Evolutionary conservation across 2,329 filamentous ascomycete genomes (phyloP).

Genomic region (Pleoardoris graminearum): DNA sequence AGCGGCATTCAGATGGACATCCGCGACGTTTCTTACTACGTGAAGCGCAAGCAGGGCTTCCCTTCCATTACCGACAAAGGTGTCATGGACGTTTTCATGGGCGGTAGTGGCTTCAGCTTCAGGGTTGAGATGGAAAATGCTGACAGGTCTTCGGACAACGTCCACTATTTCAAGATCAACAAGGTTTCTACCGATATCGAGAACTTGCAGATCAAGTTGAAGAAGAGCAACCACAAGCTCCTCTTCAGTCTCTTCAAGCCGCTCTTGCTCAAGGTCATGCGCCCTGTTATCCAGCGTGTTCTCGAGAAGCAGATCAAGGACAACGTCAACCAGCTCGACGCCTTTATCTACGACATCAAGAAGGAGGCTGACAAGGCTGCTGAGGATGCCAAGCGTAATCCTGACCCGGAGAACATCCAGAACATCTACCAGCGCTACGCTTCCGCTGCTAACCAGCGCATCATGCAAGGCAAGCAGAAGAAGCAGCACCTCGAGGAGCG

Average conservation of each 20-base stretch:
- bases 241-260: slow-evolving; percentile 88
- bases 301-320: slow-evolving; percentile 89
- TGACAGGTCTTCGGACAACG: slow-evolving; percentile 67
- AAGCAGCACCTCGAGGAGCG: slow-evolving; percentile 58
- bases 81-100: slow-evolving; percentile 84
- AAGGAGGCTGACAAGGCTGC: slow-evolving; percentile 76
- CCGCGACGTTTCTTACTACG: slow-evolving; percentile 77
- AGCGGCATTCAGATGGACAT: slow-evolving; percentile 93
- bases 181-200: slow-evolving; percentile 83
- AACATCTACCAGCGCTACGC: slow-evolving; percentile 89
- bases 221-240: slow-evolving; percentile 93
- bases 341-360: slow-evolving; percentile 75
- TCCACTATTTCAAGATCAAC: slow-evolving; percentile 93
- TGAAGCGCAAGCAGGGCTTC: slow-evolving; percentile 94
- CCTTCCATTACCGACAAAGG: slow-evolving; percentile 84
- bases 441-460: slow-evolving; percentile 71
- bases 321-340: slow-evolving; percentile 74
- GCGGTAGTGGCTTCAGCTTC: slow-evolving; percentile 86
- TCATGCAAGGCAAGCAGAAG: slow-evolving; percentile 78
- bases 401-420: slow-evolving; percentile 70
- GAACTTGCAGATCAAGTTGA: slow-evolving; percentile 82
- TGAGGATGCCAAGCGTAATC: slow-evolving; percentile 63
- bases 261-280: slow-evolving; percentile 78
- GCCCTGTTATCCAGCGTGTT: slow-evolving; percentile 82
- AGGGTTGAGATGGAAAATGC: slow-evolving; percentile 85